phyloP scores from a whole-genome alignment of 805 yeast species.

The Ogataea paraovalis region DNA sequence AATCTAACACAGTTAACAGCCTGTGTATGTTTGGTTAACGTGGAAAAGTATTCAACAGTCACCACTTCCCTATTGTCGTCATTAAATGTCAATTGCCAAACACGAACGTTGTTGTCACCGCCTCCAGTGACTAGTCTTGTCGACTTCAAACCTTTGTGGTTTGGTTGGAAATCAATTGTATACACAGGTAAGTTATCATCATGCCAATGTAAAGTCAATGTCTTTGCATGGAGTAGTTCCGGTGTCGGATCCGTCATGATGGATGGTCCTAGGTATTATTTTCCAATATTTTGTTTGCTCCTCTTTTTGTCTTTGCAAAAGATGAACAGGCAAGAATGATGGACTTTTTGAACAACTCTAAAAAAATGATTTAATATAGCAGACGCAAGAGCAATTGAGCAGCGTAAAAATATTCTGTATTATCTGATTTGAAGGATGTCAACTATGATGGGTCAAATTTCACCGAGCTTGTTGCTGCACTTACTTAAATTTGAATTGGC shows the following conservation, averaged over 20 bases:
- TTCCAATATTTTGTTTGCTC: not conserved
- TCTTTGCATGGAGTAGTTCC: conserved; percentile 32
- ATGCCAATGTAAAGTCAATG: conserved; percentile 68
- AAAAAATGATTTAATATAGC: too few species aligned
- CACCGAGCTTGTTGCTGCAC: not conserved
- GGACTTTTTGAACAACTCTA: too few species aligned
- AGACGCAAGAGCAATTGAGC: too few species aligned
- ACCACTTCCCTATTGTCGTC: conserved; percentile 21
- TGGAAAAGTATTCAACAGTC: conserved; percentile 69
- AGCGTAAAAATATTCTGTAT: too few species aligned
- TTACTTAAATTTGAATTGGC: not conserved
- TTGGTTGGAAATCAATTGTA: conserved; percentile 59
- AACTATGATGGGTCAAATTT: not conserved
- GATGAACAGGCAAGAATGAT: too few species aligned
- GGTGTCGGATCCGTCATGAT: not conserved
- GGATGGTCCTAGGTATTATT: not conserved
- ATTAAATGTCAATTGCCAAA: conserved; percentile 30
- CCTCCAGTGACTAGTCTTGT: conserved; percentile 82
- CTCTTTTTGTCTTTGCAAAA: too few species aligned
- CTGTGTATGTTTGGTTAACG: conserved; percentile 84
- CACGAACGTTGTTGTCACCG: conserved; percentile 86
- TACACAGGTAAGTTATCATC: conserved; percentile 74
- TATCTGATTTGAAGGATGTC: too few species aligned
- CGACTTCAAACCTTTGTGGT: conserved; percentile 19
- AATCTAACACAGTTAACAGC: conserved; percentile 92